phyloP scores from a whole-genome alignment of 148 eudicot genomes.

The Amaranthus palmeri region DNA sequence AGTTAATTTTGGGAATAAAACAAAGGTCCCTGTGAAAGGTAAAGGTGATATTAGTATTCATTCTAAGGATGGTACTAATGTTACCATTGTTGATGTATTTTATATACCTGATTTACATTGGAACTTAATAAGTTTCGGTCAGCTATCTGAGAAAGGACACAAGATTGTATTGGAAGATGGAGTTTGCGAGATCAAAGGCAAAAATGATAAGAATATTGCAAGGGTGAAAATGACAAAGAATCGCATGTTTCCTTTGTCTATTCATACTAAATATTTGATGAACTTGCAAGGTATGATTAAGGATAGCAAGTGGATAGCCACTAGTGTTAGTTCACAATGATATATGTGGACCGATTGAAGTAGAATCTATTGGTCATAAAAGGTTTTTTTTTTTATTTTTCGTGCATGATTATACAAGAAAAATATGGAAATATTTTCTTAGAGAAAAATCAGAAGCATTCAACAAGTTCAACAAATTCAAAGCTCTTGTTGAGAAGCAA shows the following conservation, averaged over 20 bases:
- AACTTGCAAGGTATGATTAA: too few species aligned
- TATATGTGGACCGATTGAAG: slow-evolving; percentile 4
- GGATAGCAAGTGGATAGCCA: neutral
- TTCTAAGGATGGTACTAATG: slow-evolving; percentile 11
- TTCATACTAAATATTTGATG: neutral
- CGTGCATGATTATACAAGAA: slow-evolving; percentile 13
- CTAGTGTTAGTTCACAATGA: too few species aligned
- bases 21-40: too few species aligned
- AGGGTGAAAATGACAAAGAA: slow-evolving; percentile 12
- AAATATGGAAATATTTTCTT: slow-evolving; percentile 6
- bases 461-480: slow-evolving; percentile 7
- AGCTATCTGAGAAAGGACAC: slow-evolving; percentile 8
- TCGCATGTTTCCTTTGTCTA: slow-evolving; percentile 9
- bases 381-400: neutral
- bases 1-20: too few species aligned
- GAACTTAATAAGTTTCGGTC: slow-evolving; percentile 19
- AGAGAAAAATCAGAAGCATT: slow-evolving; percentile 4
- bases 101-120: slow-evolving; percentile 11
- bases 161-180: slow-evolving; percentile 9
- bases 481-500: slow-evolving; percentile 7
- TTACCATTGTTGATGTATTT: slow-evolving; percentile 3
- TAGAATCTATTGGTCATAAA: neutral
- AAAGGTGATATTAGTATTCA: neutral
- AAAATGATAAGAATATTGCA: neutral
- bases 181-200: neutral